Evolutionary conservation across 805 yeast species (phyloP), one percentile per base, ranked within the genome.

Genomic region (Candida rishiriensis): DNA sequence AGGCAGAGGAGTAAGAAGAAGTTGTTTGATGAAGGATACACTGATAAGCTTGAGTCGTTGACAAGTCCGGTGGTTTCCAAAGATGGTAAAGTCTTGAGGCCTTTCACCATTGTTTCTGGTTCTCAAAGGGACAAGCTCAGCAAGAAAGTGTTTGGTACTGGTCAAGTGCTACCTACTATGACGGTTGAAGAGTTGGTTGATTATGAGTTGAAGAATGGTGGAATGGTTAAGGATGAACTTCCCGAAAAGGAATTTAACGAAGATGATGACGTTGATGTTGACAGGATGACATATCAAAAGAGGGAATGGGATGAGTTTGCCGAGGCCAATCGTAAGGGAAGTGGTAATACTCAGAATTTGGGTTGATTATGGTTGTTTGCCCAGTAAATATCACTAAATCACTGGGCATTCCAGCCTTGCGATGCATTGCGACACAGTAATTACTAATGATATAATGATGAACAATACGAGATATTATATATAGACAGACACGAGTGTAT

Each of bases 241-340:
- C 53, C 68, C 41, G 60, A 70, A 52, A 72, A 70, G 5, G 76
- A 74, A 34, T 70, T 66, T 16, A 81, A 79, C 43, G 88, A 83
- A 44, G 88, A 85, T 49, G 78, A 84, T 49, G 69, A 72, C 21
- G 82, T 75, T 17, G 71, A 66, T 51, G 73, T 69, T n/a, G 88
- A 85, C 52, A 56, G 56, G 29, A 83, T 81, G 51, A 89, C 96
- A 4, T 76, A 83, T 54, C 81, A 85, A 57, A 79, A 83, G 44
- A 73, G 99, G 45, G 75, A 78, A 35, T 93, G 98, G 98, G 99
- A 93, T 65, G 95, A 86, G 48, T 93, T 91, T 72, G 81, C 81
- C 38, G 99, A 93, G 50, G 78, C 79, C 3, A 81, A 88, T 60
- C 85, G 89, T 0, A 81, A 78, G 56, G 99, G 99, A 8, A 81